A percentile compares a stretch with the other conserved stretches of the same genome.
Evolutionary conservation across 345 rosid genomes (phyloP).

Genomic region (Corchorus capsularis): DNA sequence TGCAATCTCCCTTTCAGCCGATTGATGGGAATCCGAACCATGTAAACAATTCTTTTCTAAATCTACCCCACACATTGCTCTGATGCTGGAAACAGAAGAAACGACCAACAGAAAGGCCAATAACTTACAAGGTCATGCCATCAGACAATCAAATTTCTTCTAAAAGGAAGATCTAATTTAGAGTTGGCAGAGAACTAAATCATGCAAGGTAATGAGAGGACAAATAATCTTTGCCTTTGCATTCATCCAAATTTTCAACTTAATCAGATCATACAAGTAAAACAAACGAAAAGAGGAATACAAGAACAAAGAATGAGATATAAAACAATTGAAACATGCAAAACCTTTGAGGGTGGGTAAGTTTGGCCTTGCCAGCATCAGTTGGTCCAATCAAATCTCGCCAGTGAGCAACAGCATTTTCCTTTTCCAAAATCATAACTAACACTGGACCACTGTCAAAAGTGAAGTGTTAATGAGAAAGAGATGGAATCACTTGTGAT

Average conservation of each 20-base stretch:
- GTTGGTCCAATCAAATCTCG: constrained; percentile 83
- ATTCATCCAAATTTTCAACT: neutral
- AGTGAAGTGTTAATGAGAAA: constrained; percentile 11
- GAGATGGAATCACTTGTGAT: neutral
- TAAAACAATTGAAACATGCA: neutral
- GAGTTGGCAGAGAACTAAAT: neutral
- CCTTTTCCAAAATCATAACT: constrained; percentile 77
- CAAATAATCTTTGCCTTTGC: neutral
- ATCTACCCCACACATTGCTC: constrained; percentile 78
- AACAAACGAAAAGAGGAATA: neutral
- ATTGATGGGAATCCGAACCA: constrained; percentile 78
- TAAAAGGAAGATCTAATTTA: neutral
- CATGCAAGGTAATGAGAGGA: neutral
- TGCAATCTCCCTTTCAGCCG: constrained; percentile 74
- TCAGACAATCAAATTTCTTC: neutral
- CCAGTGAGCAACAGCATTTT: constrained; percentile 80
- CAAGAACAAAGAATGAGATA: constrained; percentile 10
- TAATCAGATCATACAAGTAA: neutral
- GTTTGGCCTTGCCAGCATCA: constrained; percentile 69
- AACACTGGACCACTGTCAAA: constrained; percentile 71
- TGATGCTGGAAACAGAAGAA: constrained; percentile 48
- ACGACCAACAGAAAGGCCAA: constrained; percentile 5
- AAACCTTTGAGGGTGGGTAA: constrained; percentile 74
- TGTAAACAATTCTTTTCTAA: constrained; percentile 72
- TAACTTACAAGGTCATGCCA: neutral